Evolutionary conservation across 257 asterid species (phyloP).

Genomic region (Salvia rosmarinus): DNA sequence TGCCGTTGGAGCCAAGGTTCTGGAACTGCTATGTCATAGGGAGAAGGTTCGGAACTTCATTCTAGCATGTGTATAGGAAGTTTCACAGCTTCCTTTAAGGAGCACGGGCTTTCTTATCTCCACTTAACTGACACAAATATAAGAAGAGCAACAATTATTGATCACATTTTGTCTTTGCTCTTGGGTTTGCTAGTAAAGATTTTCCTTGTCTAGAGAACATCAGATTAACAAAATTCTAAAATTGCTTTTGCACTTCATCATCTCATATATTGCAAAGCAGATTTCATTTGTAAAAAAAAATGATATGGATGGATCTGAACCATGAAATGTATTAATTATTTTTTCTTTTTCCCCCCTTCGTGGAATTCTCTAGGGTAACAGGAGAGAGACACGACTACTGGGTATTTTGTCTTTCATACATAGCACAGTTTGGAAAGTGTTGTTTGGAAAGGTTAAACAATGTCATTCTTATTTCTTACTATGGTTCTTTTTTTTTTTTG

Average conservation of each 20-base stretch:
- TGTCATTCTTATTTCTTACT: not conserved
- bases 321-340: not conserved
- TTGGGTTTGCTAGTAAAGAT: not conserved
- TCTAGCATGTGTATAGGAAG: not conserved
- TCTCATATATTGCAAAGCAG: slow-evolving; percentile 1
- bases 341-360: not conserved
- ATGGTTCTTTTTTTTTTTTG: not conserved
- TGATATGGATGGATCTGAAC: not conserved
- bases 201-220: not conserved
- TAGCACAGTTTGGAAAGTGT: slow-evolving; percentile 91
- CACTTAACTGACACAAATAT: not conserved
- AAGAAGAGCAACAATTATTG: not conserved
- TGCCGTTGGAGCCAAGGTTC: slow-evolving; percentile 78
- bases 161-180: not conserved
- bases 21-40: slow-evolving; percentile 86
- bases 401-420: slow-evolving; percentile 88
- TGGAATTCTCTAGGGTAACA: slow-evolving; percentile 63
- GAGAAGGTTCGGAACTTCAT: slow-evolving; percentile 60
- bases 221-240: not conserved
- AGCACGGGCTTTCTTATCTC: not conserved
- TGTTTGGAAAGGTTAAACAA: slow-evolving; percentile 73
- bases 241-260: not conserved
- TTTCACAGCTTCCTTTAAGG: slow-evolving; percentile 2
- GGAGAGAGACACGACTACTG: slow-evolving; percentile 81
- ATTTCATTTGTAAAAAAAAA: not conserved